A percentile compares a stretch with the other conserved stretches of the same genome.
Conservation (phyloP, 352 stramenopile genomes). For the Phytophthora palmivora region DNA sequence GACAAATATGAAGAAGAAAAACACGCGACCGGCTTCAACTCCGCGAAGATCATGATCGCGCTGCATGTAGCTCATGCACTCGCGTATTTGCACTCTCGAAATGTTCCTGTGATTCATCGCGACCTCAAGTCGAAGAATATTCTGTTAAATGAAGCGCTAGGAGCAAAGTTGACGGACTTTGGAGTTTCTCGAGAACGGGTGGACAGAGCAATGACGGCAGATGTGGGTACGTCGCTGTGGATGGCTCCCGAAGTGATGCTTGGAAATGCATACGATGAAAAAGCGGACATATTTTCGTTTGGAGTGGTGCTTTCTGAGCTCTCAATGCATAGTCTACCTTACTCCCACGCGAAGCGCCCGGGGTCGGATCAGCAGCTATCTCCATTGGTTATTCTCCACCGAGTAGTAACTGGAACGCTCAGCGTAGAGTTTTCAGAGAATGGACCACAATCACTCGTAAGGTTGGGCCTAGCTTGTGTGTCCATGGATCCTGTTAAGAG, state of each 20-base stretch:
- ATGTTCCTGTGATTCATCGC: constrained; percentile 43
- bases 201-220: constrained; percentile 43
- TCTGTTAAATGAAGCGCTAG: constrained; percentile 46
- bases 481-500: constrained; percentile 29
- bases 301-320: constrained; percentile 42
- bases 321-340: constrained; percentile 36
- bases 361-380: constrained; percentile 15
- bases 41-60: constrained; percentile 30
- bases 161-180: constrained; percentile 76
- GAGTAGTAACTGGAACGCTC: constrained; percentile 38
- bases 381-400: constrained; percentile 38
- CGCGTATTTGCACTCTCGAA: constrained; percentile 51
- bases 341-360: constrained; percentile 15
- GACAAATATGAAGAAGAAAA: constrained; percentile 30
- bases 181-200: constrained; percentile 45
- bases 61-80: constrained; percentile 50
- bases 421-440: constrained; percentile 33
- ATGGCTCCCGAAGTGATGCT: constrained; percentile 34
- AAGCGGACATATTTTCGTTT: constrained; percentile 40
- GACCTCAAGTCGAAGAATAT: constrained; percentile 42
- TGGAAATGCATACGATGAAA: constrained; percentile 35
- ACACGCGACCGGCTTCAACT: constrained; percentile 21
- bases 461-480: constrained; percentile 38
- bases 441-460: constrained; percentile 10
- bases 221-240: constrained; percentile 26